Percentiles rank a stretch among this genome's conserved stretches.
phyloP scores from a whole-genome alignment of 2,329 filamentous ascomycete species.

The Cercospora brassicicola region DNA sequence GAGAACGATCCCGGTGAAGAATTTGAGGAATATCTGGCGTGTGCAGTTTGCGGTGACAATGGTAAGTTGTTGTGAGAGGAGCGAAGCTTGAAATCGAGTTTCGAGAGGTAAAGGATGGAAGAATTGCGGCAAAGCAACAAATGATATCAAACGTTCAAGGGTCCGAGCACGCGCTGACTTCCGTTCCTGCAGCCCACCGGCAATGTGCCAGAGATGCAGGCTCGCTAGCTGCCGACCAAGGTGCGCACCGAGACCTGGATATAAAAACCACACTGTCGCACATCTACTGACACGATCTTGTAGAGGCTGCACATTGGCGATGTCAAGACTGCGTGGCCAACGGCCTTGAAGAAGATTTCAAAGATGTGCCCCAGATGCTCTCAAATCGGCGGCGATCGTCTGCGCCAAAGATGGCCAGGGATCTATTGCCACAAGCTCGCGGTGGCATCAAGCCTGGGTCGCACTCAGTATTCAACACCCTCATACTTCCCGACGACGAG shows the following conservation, averaged over 20 bases:
- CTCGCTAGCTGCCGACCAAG: slow-evolving; percentile 61
- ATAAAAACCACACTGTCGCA: slow-evolving; percentile 14
- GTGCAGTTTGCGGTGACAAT: slow-evolving; percentile 75
- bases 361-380: slow-evolving; percentile 40
- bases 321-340: slow-evolving; percentile 60
- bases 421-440: slow-evolving; percentile 68
- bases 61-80: slow-evolving; percentile 58
- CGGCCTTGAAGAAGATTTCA: slow-evolving; percentile 46
- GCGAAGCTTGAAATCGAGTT: slow-evolving; percentile 17
- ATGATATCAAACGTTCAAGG: slow-evolving; percentile 35
- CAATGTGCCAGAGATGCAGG: slow-evolving; percentile 79
- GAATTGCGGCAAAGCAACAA: slow-evolving; percentile 31
- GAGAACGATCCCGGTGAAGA: slow-evolving; percentile 79
- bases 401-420: slow-evolving; percentile 63
- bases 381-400: slow-evolving; percentile 57
- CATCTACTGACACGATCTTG: slow-evolving; percentile 29
- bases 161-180: slow-evolving; percentile 46
- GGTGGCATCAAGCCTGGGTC: slow-evolving; percentile 66
- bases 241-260: slow-evolving; percentile 51
- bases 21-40: slow-evolving; percentile 76
- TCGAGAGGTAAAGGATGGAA: slow-evolving; percentile 26
- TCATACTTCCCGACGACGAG: slow-evolving; percentile 70
- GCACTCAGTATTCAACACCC: slow-evolving; percentile 74
- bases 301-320: slow-evolving; percentile 62
- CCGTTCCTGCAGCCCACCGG: slow-evolving; percentile 71